Percentiles rank a stretch among this genome's conserved stretches.
phyloP scores from a whole-genome alignment of 2,329 filamentous ascomycete species.

The Colletotrichum melonis region DNA sequence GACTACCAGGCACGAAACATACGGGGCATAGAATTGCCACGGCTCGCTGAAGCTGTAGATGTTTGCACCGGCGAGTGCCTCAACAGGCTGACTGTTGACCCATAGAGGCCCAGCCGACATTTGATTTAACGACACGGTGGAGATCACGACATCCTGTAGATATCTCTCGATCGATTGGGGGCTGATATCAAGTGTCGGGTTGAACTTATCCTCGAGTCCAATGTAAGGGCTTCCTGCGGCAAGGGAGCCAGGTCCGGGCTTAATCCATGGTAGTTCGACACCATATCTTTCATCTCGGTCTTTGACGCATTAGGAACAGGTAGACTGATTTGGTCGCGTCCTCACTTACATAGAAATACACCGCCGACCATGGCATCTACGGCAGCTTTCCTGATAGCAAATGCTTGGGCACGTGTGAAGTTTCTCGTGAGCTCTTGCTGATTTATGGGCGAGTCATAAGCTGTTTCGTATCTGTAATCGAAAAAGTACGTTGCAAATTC shows the following conservation, averaged over 20 bases:
- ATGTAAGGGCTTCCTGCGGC: conserved; percentile 7
- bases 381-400: background rate
- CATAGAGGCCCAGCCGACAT: background rate
- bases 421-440: background rate
- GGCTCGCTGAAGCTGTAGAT: background rate
- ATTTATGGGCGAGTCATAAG: background rate
- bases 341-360: background rate
- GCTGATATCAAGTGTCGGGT: background rate
- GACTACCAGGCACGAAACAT: background rate
- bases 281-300: background rate
- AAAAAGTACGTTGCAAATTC: background rate
- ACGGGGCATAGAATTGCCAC: background rate
- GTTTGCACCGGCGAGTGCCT: background rate
- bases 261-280: background rate
- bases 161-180: background rate
- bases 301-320: no score
- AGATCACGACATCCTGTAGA: background rate
- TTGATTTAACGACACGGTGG: background rate
- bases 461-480: background rate
- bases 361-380: background rate
- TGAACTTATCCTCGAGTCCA: background rate
- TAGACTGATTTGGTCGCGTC: no score
- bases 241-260: background rate
- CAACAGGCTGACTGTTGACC: background rate
- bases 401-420: background rate